Evolutionary conservation across 2,329 filamentous ascomycete genomes (phyloP).

Genomic region (Didymella pomorum): DNA sequence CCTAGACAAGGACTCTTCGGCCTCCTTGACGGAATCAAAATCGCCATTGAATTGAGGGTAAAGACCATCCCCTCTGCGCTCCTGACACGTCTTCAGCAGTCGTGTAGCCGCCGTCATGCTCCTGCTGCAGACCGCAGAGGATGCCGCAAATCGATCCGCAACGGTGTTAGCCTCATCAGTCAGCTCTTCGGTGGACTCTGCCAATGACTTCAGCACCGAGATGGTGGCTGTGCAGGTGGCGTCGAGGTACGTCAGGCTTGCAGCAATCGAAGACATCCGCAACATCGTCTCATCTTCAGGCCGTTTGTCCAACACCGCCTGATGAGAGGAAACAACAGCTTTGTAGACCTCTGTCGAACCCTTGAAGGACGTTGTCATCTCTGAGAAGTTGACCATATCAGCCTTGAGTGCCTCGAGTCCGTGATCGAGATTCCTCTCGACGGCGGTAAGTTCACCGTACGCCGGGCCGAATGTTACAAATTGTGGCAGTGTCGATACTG

Average conservation of each 20-base stretch:
- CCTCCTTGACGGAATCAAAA: conserved; percentile 31
- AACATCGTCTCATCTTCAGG: conserved; percentile 41
- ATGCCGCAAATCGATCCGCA: conserved; percentile 28
- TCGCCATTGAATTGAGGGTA: conserved; percentile 38
- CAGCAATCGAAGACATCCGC: conserved; percentile 30
- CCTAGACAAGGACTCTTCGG: conserved; percentile 30
- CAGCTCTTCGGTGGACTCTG: conserved; percentile 13
- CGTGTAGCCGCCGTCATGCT: conserved; percentile 32
- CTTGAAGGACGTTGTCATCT: conserved; percentile 81
- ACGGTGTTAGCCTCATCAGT: conserved; percentile 52
- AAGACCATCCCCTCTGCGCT: conserved; percentile 35
- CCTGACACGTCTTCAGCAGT: conserved; percentile 33
- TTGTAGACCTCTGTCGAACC: conserved; percentile 47
- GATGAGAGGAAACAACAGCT: conserved; percentile 26
- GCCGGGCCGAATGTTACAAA: conserved; percentile 83
- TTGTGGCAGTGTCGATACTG: conserved; percentile 76
- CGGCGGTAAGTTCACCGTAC: conserved; percentile 86
- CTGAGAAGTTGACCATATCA: conserved; percentile 85
- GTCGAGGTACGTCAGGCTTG: conserved; percentile 34
- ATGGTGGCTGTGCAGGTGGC: conserved; percentile 29
- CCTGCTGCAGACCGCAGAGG: conserved; percentile 26
- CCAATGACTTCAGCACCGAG: conserved; percentile 23
- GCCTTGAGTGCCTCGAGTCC: conserved; percentile 86
- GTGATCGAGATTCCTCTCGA: conserved; percentile 85
- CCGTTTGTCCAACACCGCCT: conserved; percentile 25